phyloP scores from a whole-genome alignment of 441 rosid species.

The Gossypium schwendimanii region DNA sequence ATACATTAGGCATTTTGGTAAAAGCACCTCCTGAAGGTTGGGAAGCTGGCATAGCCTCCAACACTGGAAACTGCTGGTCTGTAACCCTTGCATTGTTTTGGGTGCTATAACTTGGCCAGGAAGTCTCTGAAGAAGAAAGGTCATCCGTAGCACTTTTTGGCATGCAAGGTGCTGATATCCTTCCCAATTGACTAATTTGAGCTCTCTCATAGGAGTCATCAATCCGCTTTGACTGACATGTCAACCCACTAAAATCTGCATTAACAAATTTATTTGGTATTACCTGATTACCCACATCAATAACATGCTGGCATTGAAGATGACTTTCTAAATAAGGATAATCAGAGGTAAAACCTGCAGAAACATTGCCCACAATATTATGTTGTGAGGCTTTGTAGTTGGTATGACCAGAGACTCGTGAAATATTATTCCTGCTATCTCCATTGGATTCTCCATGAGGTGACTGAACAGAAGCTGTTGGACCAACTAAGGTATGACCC shows the following conservation, averaged over 20 bases:
- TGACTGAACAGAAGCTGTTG: conserved; percentile 38
- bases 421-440: conserved; percentile 23
- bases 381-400: conserved; percentile 10
- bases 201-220: conserved; percentile 35
- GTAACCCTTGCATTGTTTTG: conserved; percentile 28
- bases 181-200: conserved; percentile 31
- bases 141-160: conserved; percentile 23
- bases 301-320: conserved; percentile 30
- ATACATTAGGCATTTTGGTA: conserved; percentile 31
- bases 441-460: conserved; percentile 35
- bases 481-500: conserved; percentile 36
- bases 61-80: conserved; percentile 40
- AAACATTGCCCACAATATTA: conserved; percentile 23
- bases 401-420: conserved; percentile 27
- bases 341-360: conserved; percentile 30
- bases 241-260: conserved; percentile 31
- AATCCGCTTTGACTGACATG: conserved; percentile 31
- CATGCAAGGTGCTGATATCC: conserved; percentile 16
- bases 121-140: conserved; percentile 26
- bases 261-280: conserved; percentile 23
- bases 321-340: conserved; percentile 40
- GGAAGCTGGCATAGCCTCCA: conserved; percentile 38
- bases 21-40: conserved; percentile 28
- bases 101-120: conserved; percentile 20
- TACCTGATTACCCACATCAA: conserved; percentile 28